Conservation (phyloP, 129 eudicot species). For the Escallonia rubra region DNA sequence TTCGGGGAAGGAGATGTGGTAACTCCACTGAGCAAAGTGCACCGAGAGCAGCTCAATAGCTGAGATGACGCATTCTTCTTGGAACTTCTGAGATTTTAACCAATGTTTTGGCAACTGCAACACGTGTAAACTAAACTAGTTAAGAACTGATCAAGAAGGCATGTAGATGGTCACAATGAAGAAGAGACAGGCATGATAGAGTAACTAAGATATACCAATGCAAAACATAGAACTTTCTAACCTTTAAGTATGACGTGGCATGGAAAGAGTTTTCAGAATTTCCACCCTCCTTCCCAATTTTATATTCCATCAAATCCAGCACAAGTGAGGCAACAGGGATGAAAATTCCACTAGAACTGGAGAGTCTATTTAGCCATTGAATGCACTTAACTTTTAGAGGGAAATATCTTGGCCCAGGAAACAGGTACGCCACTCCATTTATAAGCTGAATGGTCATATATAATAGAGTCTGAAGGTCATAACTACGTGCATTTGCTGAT, state of each 20-base stretch:
- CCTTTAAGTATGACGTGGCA: slow-evolving; percentile 62
- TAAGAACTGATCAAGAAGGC: background rate
- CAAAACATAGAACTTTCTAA: slow-evolving; percentile 7
- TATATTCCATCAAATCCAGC: slow-evolving; percentile 70
- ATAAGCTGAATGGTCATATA: slow-evolving; percentile 57
- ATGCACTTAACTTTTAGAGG: slow-evolving; percentile 73
- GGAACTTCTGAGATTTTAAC: slow-evolving; percentile 64
- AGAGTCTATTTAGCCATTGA: slow-evolving; percentile 77
- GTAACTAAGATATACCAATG: no score
- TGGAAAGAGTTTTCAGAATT: slow-evolving; percentile 33
- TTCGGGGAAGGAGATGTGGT: slow-evolving; percentile 91
- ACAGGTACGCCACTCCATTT: slow-evolving; percentile 60
- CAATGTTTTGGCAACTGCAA: slow-evolving; percentile 84
- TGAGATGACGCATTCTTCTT: slow-evolving; percentile 62
- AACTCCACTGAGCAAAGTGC: slow-evolving; percentile 89
- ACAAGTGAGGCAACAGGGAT: slow-evolving; percentile 72
- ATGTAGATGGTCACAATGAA: background rate
- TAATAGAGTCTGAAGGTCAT: slow-evolving; percentile 51
- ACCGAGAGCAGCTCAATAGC: slow-evolving; percentile 60
- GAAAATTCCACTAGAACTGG: slow-evolving; percentile 64
- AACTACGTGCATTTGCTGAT: slow-evolving; percentile 42
- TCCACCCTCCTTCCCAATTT: slow-evolving; percentile 60
- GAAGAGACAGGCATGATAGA: no score
- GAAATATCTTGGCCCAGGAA: slow-evolving; percentile 72
- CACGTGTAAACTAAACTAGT: slow-evolving; percentile 3